Evolutionary conservation across 305 asterid genomes (phyloP), one percentile per base, ranked within the genome.

Genomic region (Fraxinus latifolia): DNA sequence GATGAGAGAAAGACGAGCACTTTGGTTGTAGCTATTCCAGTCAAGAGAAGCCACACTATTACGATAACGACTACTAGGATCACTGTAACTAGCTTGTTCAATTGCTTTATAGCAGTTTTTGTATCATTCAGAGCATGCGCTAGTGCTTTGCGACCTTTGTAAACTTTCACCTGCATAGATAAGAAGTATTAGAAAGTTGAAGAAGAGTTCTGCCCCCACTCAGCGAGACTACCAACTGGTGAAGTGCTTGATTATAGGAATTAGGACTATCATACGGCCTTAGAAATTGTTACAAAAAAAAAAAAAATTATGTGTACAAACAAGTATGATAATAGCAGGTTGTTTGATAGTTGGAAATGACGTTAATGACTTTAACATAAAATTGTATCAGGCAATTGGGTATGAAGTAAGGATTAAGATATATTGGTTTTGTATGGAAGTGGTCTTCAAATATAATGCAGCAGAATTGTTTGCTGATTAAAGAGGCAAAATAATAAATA

Each of bases 121-220:
- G 80, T 53, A 77, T 77, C 80, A 50, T 50, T 77, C n/a, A 77
- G 25, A 55, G 80, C 80, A 77, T 77, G 80, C 17, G 80, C 47
- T 3, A 77, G 71, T 9, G 80, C 80, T 77, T 55, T 77, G 72
- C 80, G 80, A n/a, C 72, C 47, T 42, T 77, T 77, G 72, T 77
- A 77, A 50, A 77, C 80, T 23, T 77, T 77, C 72, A 77, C 80
- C 80, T 77, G 80, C 71, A 50, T 17, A 53, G 65, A 39, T 76
- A 76, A 23, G 62, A 76, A 12, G 5, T 29, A 76, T 39, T 21
- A 19, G 36, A 21, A 21, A 1, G 65, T 42, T 21, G 2, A 42
- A 53, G 17, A 42, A 44, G 19, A 7, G 33, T 65, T 65, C 31
- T 27, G 70, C 70, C 70, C 29, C 70, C 70, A 60, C 11, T 60